Evolutionary conservation across 129 eudicot genomes (phyloP).

Genomic region (Lonicera japonica): DNA sequence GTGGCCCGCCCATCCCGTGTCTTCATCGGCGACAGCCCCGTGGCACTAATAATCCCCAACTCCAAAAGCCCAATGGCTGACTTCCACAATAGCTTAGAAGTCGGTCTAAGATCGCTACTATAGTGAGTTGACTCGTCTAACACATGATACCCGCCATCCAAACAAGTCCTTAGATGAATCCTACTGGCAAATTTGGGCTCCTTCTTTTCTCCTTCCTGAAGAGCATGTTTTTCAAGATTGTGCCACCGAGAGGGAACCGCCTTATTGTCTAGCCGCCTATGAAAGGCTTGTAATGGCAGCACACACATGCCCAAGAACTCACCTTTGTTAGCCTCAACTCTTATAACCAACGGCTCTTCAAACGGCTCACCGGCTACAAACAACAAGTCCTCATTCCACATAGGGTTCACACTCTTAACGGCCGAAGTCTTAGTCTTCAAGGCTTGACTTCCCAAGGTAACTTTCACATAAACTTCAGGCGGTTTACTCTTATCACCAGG

Average conservation of each 20-base stretch:
- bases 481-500: slow-evolving; percentile 52
- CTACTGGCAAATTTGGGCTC: slow-evolving; percentile 63
- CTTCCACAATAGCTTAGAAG: slow-evolving; percentile 67
- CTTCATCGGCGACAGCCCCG: slow-evolving; percentile 71
- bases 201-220: slow-evolving; percentile 62
- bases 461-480: slow-evolving; percentile 56
- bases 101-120: slow-evolving; percentile 70
- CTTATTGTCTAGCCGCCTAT: slow-evolving; percentile 67
- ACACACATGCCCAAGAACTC: slow-evolving; percentile 55
- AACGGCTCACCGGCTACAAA: slow-evolving; percentile 78
- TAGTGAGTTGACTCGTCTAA: slow-evolving; percentile 78
- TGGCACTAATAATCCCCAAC: slow-evolving; percentile 76
- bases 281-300: slow-evolving; percentile 36
- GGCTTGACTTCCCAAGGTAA: slow-evolving; percentile 46
- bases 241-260: slow-evolving; percentile 70
- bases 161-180: slow-evolving; percentile 71
- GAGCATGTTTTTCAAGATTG: slow-evolving; percentile 59
- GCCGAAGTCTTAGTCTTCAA: slow-evolving; percentile 33
- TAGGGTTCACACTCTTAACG: slow-evolving; percentile 52
- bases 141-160: slow-evolving; percentile 93
- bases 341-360: slow-evolving; percentile 71
- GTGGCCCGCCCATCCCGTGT: slow-evolving; percentile 60
- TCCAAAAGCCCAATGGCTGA: slow-evolving; percentile 71
- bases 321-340: slow-evolving; percentile 62
- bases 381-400: slow-evolving; percentile 84